Conservation (phyloP, 257 asterid genomes). For the Plectranthus barbatus region DNA sequence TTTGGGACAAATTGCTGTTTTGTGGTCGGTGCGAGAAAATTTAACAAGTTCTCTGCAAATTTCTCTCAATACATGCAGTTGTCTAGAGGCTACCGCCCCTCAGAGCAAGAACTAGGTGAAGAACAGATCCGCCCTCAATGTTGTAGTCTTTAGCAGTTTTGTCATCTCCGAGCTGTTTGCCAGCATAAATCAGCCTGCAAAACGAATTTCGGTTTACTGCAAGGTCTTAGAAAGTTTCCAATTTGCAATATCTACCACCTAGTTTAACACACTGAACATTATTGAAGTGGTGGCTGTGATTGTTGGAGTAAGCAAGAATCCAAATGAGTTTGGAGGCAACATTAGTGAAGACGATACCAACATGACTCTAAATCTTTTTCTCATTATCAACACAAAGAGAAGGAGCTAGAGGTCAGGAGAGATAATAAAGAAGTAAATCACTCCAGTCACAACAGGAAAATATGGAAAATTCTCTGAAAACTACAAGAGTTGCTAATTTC, state of each 20-base stretch:
- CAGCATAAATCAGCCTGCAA: slow-evolving; percentile 76
- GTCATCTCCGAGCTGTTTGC: slow-evolving; percentile 86
- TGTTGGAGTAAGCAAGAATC: neutral
- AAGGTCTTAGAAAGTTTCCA: neutral
- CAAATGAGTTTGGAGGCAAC: neutral
- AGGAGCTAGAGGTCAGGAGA: too few relatives aligned
- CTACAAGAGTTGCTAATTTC: neutral
- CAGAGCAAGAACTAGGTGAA: slow-evolving; percentile 84
- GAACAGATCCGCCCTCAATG: slow-evolving; percentile 93
- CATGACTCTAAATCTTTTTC: too few relatives aligned
- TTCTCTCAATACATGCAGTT: neutral
- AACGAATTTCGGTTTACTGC: neutral
- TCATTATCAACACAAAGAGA: neutral
- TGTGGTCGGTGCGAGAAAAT: neutral
- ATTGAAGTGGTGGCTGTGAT: neutral
- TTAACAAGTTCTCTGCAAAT: neutral
- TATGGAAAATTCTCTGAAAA: neutral
- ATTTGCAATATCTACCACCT: neutral
- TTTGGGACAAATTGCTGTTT: neutral
- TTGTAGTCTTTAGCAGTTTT: slow-evolving; percentile 84
- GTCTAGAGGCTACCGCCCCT: slow-evolving; percentile 57
- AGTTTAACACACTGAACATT: neutral
- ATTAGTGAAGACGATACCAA: neutral
- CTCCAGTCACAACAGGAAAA: neutral
- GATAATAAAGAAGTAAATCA: neutral